Conservation (phyloP, 805 yeast species). For the Priceomyces melissophilus region DNA sequence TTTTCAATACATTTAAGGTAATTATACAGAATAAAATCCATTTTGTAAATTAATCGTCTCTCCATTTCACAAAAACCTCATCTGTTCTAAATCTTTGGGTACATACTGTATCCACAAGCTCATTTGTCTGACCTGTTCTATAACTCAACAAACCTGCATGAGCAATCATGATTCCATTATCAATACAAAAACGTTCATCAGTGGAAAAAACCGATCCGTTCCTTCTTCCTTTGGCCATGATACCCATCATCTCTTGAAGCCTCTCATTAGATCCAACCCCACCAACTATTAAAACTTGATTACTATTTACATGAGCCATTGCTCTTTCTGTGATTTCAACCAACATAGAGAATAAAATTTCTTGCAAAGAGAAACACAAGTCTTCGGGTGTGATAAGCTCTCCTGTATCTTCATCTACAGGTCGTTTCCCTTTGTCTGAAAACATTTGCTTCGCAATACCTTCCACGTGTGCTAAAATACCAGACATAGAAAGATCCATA, state of each 20-base stretch:
- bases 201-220: constrained; percentile 91
- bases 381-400: constrained; percentile 74
- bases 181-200: constrained; percentile 95
- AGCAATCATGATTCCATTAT: constrained; percentile 98
- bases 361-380: constrained; percentile 89
- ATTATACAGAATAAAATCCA: too few relatives aligned
- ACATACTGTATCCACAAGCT: constrained; percentile 70
- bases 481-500: constrained; percentile 97
- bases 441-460: constrained; percentile 71
- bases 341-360: constrained; percentile 89
- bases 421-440: constrained; percentile 37
- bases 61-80: constrained; percentile 87
- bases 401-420: constrained; percentile 39
- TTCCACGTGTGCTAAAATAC: constrained; percentile 84
- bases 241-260: constrained; percentile 93
- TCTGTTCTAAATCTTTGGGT: constrained; percentile 94
- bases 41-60: constrained; percentile 48
- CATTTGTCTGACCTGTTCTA: constrained; percentile 70
- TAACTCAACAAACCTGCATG: constrained; percentile 91
- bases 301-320: constrained; percentile 92
- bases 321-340: constrained; percentile 98
- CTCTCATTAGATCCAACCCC: constrained; percentile 97
- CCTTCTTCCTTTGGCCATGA: constrained; percentile 81
- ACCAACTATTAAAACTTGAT: constrained; percentile 91
- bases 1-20: too few relatives aligned